A percentile compares a stretch with the other conserved stretches of the same genome.
phyloP scores from a whole-genome alignment of 345 rosid genomes.

The Gossypium australe region DNA sequence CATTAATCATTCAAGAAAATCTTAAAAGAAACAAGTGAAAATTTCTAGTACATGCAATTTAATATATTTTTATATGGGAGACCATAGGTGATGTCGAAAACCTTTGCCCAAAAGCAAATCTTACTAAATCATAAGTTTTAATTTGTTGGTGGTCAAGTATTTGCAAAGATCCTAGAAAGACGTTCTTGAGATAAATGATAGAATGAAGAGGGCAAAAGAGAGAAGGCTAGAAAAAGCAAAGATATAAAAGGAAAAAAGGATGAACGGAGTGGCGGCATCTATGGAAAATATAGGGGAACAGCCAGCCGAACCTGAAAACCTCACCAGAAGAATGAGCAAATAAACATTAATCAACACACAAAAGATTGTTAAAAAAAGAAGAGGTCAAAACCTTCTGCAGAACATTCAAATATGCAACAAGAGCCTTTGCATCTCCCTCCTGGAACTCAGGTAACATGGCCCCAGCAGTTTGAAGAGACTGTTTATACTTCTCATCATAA shows the following conservation, averaged over 20 bases:
- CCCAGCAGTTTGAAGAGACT: constrained; percentile 79
- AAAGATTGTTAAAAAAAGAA: not conserved
- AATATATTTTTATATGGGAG: not conserved
- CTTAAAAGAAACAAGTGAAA: not conserved
- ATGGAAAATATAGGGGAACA: not conserved
- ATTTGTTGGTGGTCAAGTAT: not conserved
- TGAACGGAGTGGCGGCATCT: not conserved
- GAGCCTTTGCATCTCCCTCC: constrained; percentile 95
- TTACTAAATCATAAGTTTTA: not conserved
- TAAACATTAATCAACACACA: not conserved
- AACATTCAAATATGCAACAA: constrained; percentile 91
- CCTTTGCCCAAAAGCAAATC: not conserved
- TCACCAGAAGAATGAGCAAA: not conserved
- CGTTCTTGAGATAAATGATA: not conserved
- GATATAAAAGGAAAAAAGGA: not conserved
- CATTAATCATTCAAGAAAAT: not conserved
- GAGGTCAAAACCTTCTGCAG: constrained; percentile 68
- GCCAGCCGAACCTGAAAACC: not conserved
- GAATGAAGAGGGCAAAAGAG: not conserved
- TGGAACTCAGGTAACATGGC: constrained; percentile 83
- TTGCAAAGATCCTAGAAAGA: not conserved
- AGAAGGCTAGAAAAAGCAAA: not conserved
- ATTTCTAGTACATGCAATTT: not conserved
- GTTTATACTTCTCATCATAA: constrained; percentile 88
- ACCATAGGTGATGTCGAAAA: not conserved